phyloP scores from a whole-genome alignment of 176 grass and related monocot genomes.

The Bothriochloa decipiens region DNA sequence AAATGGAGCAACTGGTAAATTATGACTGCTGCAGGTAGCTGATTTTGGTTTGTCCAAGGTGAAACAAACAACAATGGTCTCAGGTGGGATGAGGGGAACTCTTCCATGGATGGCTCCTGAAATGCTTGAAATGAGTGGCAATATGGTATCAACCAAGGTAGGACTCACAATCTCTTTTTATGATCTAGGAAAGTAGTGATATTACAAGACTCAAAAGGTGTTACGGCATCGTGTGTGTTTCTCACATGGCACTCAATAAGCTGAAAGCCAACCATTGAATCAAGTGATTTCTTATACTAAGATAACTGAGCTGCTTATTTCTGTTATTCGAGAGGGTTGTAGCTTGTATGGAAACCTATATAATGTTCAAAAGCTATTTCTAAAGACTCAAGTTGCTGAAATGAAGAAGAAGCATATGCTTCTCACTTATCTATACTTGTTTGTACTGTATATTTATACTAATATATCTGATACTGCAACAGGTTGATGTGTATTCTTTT shows the following conservation, averaged over 20 bases:
- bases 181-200: not conserved
- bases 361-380: not conserved
- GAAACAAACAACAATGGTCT: constrained; percentile 83
- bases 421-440: not conserved
- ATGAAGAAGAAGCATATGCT: not conserved
- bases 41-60: constrained; percentile 96
- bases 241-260: not conserved
- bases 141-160: constrained; percentile 65
- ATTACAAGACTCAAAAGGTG: not conserved
- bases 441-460: not conserved
- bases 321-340: not conserved
- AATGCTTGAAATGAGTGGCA: constrained; percentile 55
- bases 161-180: not conserved
- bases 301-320: not conserved
- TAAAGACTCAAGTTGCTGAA: not conserved
- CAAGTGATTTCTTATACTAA: not conserved
- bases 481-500: constrained; percentile 86
- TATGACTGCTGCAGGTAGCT: constrained; percentile 57
- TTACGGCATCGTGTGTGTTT: not conserved
- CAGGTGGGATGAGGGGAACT: constrained; percentile 90
- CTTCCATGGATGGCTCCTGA: constrained; percentile 98
- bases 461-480: not conserved
- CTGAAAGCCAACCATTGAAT: not conserved
- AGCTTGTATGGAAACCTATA: not conserved
- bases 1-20: not conserved